Percentiles rank a stretch among this genome's conserved stretches.
Evolutionary conservation across 495 filamentous ascomycete species (phyloP).

Genomic region (Pseudoneurospora amorphoporcata): DNA sequence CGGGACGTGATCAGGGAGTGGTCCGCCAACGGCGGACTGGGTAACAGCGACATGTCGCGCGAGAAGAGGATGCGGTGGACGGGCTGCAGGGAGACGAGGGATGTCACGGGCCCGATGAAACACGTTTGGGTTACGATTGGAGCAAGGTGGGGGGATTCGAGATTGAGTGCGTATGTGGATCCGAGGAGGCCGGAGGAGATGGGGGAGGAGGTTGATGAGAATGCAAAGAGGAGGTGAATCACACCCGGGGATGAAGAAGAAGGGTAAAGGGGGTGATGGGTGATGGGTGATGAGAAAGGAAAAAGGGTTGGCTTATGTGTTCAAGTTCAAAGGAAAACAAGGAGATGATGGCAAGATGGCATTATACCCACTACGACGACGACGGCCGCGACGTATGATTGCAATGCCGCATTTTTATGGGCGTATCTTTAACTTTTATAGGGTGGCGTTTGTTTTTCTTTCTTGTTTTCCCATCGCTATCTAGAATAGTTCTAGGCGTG

Average conservation of each 20-base stretch:
- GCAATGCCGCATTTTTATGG: neutral
- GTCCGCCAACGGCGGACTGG: slow-evolving; percentile 61
- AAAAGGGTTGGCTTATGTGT: neutral
- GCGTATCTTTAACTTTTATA: neutral
- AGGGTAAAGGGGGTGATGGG: too few relatives aligned
- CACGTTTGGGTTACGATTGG: slow-evolving; percentile 81
- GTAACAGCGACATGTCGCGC: slow-evolving; percentile 42
- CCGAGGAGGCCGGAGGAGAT: slow-evolving; percentile 37
- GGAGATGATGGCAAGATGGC: neutral
- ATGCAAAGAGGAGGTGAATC: slow-evolving; percentile 1
- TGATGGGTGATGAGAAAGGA: neutral
- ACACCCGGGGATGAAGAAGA: neutral
- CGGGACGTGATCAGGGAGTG: slow-evolving; percentile 59
- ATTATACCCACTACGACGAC: neutral
- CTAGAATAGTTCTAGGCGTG: neutral
- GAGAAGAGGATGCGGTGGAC: slow-evolving; percentile 53
- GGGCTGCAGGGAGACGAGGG: slow-evolving; percentile 53
- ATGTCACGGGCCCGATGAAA: slow-evolving; percentile 48
- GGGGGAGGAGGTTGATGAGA: slow-evolving; percentile 38
- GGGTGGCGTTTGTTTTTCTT: neutral
- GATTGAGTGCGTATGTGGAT: slow-evolving; percentile 40
- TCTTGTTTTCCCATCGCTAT: neutral
- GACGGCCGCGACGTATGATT: neutral
- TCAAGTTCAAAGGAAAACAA: neutral
- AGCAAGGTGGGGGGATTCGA: slow-evolving; percentile 59